Base-by-base conservation (phyloP, 345 rosid genomes). In the Adansonia digitata region DNA sequence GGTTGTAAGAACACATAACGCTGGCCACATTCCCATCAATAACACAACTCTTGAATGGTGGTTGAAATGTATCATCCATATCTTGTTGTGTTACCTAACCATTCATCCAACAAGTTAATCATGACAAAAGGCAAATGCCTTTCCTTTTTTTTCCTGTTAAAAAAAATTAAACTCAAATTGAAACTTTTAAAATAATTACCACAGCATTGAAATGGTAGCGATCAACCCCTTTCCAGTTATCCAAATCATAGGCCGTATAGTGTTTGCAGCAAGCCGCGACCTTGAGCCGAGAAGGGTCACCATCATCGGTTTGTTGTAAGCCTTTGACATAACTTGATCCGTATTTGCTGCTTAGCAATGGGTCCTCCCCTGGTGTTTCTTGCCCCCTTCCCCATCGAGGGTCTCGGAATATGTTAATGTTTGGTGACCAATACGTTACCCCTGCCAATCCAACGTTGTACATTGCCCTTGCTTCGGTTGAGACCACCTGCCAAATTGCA, bases 341-440 rank as follows among this genome's bases (percentile, higher is more conserved):
- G 66, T 94, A 94, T 70, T 88, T 90, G 59, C 98, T 88, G 1
- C 92, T 42, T 5, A 94, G 90, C 75, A 88, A 52, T 2, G 98
- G 98, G 74, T 94, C 98, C 77, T 94, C 98, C 3, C 98, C 98
- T 0, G 98, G 97, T 51, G 98, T 94, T 74, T 94, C 98, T 71
- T 91, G 97, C 31, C 91, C 92, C 75, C 97, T 86, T 61, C 98
- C 98, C 98, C 98, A 94, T 79, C 98, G 86, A 0, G 98, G 98
- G 74, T 94, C 98, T 22, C 98, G 81, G 72, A 92, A 87, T 61
- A 94, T 90, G 81, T 94, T 94, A 5, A 92, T 62, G 53, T 94
- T 94, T 17, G 98, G 98, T 5, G 97, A 90, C 98, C 98, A 94
- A 73, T 53, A 92, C 12, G 98, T 94, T 66, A 94, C 75, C 14